These are phyloP conservation scores for Hypoxylon sp. DNA, from an alignment of 2,329 filamentous ascomycete species.

Conservation along the genomic window DNA sequence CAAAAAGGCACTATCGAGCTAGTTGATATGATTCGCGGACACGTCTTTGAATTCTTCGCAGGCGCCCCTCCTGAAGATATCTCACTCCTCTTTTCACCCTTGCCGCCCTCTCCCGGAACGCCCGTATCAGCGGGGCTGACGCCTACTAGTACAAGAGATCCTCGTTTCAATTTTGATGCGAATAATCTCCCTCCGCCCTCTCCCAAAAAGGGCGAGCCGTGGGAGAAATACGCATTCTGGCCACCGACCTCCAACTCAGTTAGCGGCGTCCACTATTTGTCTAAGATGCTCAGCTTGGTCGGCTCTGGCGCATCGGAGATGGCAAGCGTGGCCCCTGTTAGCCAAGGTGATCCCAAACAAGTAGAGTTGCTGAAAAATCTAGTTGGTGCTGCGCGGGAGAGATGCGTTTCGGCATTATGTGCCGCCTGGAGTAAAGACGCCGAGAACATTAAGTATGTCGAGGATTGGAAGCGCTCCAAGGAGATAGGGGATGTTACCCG, in stretches of 20 bases:
- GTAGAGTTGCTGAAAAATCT: conserved; percentile 82
- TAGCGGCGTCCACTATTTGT: conserved; percentile 91
- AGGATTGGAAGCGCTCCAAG: conserved; percentile 90
- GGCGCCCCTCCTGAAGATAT: conserved; percentile 93
- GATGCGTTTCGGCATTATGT: conserved; percentile 87
- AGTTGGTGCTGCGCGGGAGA: conserved; percentile 84
- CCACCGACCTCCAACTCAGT: conserved; percentile 92
- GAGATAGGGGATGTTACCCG: conserved; percentile 90
- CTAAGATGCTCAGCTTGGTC: conserved; percentile 84
- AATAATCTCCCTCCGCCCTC: conserved; percentile 83
- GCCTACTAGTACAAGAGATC: conserved; percentile 74
- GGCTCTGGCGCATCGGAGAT: conserved; percentile 91
- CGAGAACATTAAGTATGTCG: conserved; percentile 90
- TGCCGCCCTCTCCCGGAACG: conserved; percentile 77
- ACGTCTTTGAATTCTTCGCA: conserved; percentile 84
- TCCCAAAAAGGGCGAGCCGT: conserved; percentile 83
- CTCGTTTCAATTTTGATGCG: conserved; percentile 84
- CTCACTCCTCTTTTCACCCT: conserved; percentile 86
- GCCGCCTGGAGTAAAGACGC: conserved; percentile 94
- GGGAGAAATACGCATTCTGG: conserved; percentile 98
- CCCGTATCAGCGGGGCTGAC: conserved; percentile 71
- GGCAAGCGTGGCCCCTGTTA: conserved; percentile 79
- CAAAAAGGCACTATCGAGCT: conserved; percentile 85
- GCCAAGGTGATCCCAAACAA: conserved; percentile 67
- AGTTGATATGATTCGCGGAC: conserved; percentile 85